These are phyloP conservation scores for Aspergillus persii DNA, from an alignment of 2,329 filamentous ascomycete genomes.

Conservation along the genomic window DNA sequence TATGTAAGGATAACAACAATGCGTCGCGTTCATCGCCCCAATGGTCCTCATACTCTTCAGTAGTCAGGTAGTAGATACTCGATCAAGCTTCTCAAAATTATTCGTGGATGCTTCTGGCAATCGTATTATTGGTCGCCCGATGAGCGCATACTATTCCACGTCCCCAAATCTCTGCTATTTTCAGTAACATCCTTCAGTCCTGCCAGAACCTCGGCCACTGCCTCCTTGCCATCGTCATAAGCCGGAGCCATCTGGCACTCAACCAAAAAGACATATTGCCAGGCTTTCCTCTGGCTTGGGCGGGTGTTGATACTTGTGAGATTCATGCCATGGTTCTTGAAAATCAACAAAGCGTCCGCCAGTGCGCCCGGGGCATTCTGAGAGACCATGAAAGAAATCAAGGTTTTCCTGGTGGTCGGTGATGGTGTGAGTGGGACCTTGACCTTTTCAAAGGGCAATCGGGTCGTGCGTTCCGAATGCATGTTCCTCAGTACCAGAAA, in stretches of 20 bases:
- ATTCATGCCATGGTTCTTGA: conserved; percentile 70
- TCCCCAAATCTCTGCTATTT: conserved; percentile 40
- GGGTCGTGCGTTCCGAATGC: conserved; percentile 24
- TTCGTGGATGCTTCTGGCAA: not conserved
- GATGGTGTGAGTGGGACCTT: conserved; percentile 7
- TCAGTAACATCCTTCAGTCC: conserved; percentile 38
- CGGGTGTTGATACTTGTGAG: conserved; percentile 87
- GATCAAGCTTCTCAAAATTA: too few relatives aligned
- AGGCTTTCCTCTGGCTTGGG: conserved; percentile 70
- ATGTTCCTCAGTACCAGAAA: conserved; percentile 46
- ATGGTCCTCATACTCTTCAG: not conserved
- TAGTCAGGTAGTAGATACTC: not conserved
- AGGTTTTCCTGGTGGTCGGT: conserved; percentile 59
- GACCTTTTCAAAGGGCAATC: conserved; percentile 16
- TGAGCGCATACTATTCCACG: conserved; percentile 37
- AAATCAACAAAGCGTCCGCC: conserved; percentile 75
- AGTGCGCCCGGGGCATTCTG: conserved; percentile 77
- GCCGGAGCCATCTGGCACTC: conserved; percentile 68
- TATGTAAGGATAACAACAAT: not conserved
- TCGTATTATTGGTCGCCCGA: not conserved
- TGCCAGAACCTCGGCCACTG: conserved; percentile 30
- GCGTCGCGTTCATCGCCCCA: not conserved
- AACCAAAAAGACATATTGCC: conserved; percentile 94
- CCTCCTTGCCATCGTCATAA: conserved; percentile 26
- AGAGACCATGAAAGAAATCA: conserved; percentile 80